phyloP scores from a whole-genome alignment of 768 basidiomycete genomes.

The Auricularia cornea region DNA sequence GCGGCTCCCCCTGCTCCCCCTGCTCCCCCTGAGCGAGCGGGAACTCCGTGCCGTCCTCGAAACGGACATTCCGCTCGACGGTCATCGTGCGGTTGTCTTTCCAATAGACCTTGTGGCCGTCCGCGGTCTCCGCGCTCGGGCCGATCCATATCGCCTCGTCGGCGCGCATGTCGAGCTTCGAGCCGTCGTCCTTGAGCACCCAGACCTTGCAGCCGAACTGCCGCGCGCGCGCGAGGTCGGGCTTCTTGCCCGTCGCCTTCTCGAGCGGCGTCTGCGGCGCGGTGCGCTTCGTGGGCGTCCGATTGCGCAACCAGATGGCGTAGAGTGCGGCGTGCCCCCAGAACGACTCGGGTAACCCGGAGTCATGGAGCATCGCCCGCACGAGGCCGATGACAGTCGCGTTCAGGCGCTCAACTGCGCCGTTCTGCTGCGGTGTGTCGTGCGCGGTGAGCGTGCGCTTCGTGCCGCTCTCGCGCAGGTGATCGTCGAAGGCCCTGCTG shows the following conservation, averaged over 20 bases:
- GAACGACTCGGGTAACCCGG: conserved; percentile 6
- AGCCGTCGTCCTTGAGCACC: neutral
- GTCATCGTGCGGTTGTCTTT: conserved; percentile 10
- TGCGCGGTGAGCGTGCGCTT: conserved; percentile 6
- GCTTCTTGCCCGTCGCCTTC: conserved; percentile 14
- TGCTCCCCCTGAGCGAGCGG: no score
- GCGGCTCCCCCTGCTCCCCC: no score
- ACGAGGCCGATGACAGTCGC: conserved; percentile 10
- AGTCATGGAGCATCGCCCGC: conserved; percentile 10
- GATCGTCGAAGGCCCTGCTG: neutral
- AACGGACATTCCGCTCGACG: conserved; percentile 5
- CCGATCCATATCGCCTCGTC: neutral
- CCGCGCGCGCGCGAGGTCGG: conserved; percentile 16
- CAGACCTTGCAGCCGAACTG: conserved; percentile 16
- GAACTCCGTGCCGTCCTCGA: no score
- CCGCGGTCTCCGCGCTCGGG: neutral
- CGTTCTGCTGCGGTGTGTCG: conserved; percentile 19
- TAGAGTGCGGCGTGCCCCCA: conserved; percentile 12
- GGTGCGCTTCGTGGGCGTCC: conserved; percentile 13
- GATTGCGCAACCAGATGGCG: conserved; percentile 10
- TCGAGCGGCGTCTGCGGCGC: conserved; percentile 20
- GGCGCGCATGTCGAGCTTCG: neutral
- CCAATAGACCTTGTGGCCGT: conserved; percentile 10
- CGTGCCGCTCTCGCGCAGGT: neutral
- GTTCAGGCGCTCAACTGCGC: conserved; percentile 16